Percentiles rank a stretch among this genome's conserved stretches.
Evolutionary conservation across 176 grass and related monocot species (phyloP).

Genomic region (Tillandsia leiboldiana): DNA sequence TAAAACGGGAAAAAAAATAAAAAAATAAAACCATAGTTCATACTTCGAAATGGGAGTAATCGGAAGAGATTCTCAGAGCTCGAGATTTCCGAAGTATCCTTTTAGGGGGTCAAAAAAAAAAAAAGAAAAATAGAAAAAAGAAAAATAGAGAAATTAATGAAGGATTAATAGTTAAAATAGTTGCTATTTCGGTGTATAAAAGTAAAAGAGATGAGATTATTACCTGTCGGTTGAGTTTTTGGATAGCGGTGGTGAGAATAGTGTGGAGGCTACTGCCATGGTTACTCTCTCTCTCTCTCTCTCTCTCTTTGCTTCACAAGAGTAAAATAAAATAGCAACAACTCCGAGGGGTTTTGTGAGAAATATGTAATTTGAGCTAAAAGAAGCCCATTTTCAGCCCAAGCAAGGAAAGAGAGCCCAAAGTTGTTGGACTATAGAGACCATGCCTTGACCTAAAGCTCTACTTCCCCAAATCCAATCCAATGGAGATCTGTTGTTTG

Average conservation of each 20-base stretch:
- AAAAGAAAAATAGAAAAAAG: neutral
- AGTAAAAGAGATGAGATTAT: neutral
- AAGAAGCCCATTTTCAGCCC: too few species aligned
- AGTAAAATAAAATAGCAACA: neutral
- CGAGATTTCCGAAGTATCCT: constrained; percentile 8
- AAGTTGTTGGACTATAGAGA: too few species aligned
- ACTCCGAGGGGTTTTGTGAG: neutral
- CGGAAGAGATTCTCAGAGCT: constrained; percentile 10
- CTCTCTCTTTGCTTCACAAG: neutral
- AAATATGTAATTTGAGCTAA: too few species aligned
- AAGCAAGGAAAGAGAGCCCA: too few species aligned
- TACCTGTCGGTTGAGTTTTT: neutral
- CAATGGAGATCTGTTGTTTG: too few species aligned
- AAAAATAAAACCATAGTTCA: neutral
- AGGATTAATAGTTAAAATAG: neutral
- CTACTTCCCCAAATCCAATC: too few species aligned
- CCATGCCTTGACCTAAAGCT: too few species aligned
- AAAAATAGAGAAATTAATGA: neutral
- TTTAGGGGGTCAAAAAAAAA: neutral
- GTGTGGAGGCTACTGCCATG: neutral
- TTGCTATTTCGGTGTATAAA: neutral
- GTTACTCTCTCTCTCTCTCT: neutral
- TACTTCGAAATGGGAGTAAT: constrained; percentile 45
- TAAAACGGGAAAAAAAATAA: neutral
- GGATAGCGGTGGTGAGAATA: neutral